Conservation (phyloP, 208 protist genomes). For the Wallacemonas sp. region DNA sequence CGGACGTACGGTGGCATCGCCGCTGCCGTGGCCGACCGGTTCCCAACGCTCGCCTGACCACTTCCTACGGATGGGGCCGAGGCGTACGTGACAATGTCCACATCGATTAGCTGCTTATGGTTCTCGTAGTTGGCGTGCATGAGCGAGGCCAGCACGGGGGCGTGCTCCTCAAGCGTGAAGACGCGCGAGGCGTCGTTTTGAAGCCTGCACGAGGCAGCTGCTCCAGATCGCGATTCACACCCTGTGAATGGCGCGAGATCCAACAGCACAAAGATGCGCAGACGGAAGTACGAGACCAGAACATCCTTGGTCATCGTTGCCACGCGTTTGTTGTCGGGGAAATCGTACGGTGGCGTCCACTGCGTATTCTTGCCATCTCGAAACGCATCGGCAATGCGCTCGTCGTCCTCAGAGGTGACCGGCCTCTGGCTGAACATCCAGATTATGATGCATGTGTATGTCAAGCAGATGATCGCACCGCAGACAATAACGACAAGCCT, state of each 20-base stretch:
- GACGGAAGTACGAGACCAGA: conserved; percentile 25
- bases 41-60: too few relatives aligned
- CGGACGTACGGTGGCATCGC: too few relatives aligned
- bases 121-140: conserved; percentile 29
- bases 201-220: not conserved
- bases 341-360: conserved; percentile 31
- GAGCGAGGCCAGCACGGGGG: conserved; percentile 25
- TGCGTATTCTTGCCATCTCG: not conserved
- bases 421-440: conserved; percentile 26
- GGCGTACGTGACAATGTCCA: conserved; percentile 26
- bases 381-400: conserved; percentile 18
- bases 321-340: not conserved
- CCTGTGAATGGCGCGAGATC: not conserved
- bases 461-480: conserved; percentile 7
- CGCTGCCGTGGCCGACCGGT: too few relatives aligned
- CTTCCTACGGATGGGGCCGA: not conserved
- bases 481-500: not conserved
- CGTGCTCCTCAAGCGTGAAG: not conserved
- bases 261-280: conserved; percentile 24
- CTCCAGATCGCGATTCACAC: too few relatives aligned
- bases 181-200: not conserved
- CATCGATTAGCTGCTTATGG: conserved; percentile 31
- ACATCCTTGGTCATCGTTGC: not conserved
- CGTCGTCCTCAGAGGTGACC: conserved; percentile 30
- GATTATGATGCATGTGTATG: conserved; percentile 8